Evolutionary conservation across 305 asterid species (phyloP).

Genomic region (Fraxinus velutina): DNA sequence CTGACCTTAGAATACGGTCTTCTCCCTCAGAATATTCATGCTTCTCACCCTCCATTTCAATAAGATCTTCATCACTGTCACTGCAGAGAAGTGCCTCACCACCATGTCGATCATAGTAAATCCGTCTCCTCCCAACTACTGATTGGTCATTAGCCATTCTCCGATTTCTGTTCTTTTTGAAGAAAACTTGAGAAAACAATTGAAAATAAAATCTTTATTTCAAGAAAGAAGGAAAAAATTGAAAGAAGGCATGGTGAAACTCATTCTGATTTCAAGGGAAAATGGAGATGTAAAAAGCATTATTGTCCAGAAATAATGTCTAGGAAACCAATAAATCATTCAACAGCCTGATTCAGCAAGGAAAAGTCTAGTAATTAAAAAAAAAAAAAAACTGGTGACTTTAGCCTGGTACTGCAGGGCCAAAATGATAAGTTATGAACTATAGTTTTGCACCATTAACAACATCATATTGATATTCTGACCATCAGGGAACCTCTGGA

Average conservation of each 20-base stretch:
- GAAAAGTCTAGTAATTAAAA: not conserved
- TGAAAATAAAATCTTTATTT: slow-evolving; percentile 23
- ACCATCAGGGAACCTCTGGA: not conserved
- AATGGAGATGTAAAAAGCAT: not conserved
- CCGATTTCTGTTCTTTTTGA: slow-evolving; percentile 80
- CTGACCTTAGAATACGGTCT: slow-evolving; percentile 75
- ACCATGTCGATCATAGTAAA: slow-evolving; percentile 85
- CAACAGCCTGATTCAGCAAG: not conserved
- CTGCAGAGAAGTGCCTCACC: slow-evolving; percentile 95
- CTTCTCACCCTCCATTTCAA: slow-evolving; percentile 58
- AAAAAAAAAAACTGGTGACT: not conserved
- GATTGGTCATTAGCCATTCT: slow-evolving; percentile 99
- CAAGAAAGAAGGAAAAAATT: slow-evolving; percentile 8
- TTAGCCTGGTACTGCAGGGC: not conserved
- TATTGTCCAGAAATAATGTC: slow-evolving; percentile 1
- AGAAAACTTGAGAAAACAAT: slow-evolving; percentile 42
- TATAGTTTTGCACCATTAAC: not conserved
- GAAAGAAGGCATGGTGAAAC: slow-evolving; percentile 11
- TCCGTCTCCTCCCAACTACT: slow-evolving; percentile 83
- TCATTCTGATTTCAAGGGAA: slow-evolving; percentile 13
- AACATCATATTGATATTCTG: not conserved
- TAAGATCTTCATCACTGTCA: slow-evolving; percentile 91
- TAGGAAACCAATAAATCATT: slow-evolving; percentile 8
- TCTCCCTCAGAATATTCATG: slow-evolving; percentile 80
- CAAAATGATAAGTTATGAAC: not conserved